Base-by-base conservation (phyloP, 1,139 yeast species). In the Geotrichum restrictum region DNA sequence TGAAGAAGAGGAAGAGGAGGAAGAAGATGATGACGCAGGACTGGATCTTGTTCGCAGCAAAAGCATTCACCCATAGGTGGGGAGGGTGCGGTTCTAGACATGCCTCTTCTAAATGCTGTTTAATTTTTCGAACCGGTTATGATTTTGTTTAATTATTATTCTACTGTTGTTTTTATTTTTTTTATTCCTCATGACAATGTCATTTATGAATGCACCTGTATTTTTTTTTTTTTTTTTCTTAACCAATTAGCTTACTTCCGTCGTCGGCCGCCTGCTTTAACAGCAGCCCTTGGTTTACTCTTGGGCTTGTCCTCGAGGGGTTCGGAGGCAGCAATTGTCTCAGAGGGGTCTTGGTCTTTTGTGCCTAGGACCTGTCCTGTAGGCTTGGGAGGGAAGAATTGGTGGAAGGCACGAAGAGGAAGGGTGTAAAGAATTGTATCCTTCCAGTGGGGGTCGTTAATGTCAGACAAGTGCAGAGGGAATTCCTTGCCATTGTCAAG, bases 401-500 rank as follows among this genome's bases (percentile, higher is more conserved):
- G 38, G 11, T 44, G 22, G 14, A 46, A 37, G 7, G 57, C 14
- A 46, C 53, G 64, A 4, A 65, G 67, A 1, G 83, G 83, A 3
- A 78, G 54, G 49, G 71, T 78, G 59, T 75, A 76, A 31, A 83
- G 62, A 24, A 83, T 59, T 1, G 85, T 74, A 56, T 86, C 88
- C 57, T 71, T 73, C 65, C 84, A 72, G 0, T 80, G 74, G 8
- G 82, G 81, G 21, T 64, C 67, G 16, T 59, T 59, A 39, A 72
- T 70, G 22, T 73, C 77, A 21, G 69, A 69, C 31, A 64, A 55
- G 39, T 64, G 60, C 43, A 73, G 58, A 34, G 70, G 66, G 32
- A 68, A 63, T 52, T 72, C 71, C 0, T 56, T 60, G 39, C 75
- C 77, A n/a, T 69, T 69, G 56, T 85, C 88, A 16, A 81, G 67